Conservation (phyloP, 2,329 filamentous ascomycete species). For the Fusarium sp. region DNA sequence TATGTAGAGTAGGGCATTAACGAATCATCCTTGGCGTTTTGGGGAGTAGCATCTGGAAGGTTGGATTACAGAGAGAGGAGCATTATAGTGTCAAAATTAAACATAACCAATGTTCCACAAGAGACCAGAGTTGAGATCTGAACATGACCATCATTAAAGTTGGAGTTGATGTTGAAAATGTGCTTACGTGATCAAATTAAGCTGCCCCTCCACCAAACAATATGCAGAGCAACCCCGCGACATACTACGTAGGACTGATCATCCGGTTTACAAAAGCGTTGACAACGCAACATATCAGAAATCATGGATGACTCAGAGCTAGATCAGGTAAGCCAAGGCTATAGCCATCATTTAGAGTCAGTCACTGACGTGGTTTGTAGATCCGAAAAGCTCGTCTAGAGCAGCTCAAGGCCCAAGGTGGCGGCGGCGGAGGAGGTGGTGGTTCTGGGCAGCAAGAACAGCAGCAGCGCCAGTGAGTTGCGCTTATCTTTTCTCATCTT, state of each 20-base stretch:
- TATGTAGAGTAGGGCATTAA: conserved; percentile 10
- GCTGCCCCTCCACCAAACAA: conserved; percentile 46
- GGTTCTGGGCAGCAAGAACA: conserved; percentile 64
- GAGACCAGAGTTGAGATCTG: not conserved
- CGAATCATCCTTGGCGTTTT: conserved; percentile 22
- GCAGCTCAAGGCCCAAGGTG: conserved; percentile 84
- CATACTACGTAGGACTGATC: conserved; percentile 33
- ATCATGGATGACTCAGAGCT: conserved; percentile 62
- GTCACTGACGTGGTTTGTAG: conserved; percentile 58
- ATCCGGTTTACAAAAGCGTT: conserved; percentile 24
- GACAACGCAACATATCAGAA: conserved; percentile 27
- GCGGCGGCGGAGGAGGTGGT: conserved; percentile 60
- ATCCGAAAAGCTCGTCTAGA: conserved; percentile 93
- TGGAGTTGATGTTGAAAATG: not conserved
- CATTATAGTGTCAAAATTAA: not conserved
- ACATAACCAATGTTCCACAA: not conserved
- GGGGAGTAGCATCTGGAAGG: conserved; percentile 8
- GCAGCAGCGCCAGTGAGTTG: conserved; percentile 66
- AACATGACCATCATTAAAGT: conserved; percentile 2
- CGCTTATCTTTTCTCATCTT: not conserved
- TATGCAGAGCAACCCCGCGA: conserved; percentile 38
- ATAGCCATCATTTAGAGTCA: too few species aligned
- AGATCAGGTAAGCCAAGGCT: conserved; percentile 53
- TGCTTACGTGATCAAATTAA: conserved; percentile 38
- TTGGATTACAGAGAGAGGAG: not conserved